Evolutionary conservation across 805 yeast species (phyloP).

Genomic region (Peterozyma toletana): DNA sequence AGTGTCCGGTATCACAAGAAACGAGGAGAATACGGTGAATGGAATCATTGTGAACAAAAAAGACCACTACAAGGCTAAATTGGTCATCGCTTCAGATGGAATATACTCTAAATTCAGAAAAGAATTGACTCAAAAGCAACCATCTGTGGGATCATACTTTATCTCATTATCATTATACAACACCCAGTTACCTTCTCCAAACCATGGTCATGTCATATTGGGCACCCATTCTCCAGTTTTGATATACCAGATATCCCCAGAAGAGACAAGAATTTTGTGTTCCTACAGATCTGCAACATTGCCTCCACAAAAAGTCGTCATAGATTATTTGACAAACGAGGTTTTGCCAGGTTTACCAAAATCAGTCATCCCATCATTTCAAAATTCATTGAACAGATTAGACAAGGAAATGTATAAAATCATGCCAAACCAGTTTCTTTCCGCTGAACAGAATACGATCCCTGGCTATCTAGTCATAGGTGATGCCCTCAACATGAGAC

Average conservation of each 20-base stretch:
- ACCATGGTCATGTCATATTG: conserved; percentile 85
- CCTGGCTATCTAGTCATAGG: conserved; percentile 82
- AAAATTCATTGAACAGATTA: conserved; percentile 40
- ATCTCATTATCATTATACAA: conserved; percentile 73
- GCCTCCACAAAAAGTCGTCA: conserved; percentile 55
- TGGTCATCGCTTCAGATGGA: conserved; percentile 86
- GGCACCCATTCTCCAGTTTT: conserved; percentile 83
- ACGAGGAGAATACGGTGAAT: conserved; percentile 44
- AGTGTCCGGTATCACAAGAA: conserved; percentile 59
- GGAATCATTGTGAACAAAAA: conserved; percentile 63
- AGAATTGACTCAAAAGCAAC: conserved; percentile 48
- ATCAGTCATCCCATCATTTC: conserved; percentile 58
- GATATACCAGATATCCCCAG: conserved; percentile 78
- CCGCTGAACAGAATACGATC: conserved; percentile 64
- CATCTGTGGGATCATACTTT: conserved; percentile 74
- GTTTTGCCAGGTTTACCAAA: conserved; percentile 70
- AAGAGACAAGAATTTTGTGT: conserved; percentile 83
- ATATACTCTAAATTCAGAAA: conserved; percentile 89
- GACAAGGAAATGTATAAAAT: conserved; percentile 50
- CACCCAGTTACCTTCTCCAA: conserved; percentile 66
- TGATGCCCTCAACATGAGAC: conserved; percentile 95
- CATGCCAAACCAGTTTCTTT: conserved; percentile 91
- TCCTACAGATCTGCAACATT: conserved; percentile 70
- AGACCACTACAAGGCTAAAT: conserved; percentile 44
- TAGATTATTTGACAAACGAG: conserved; percentile 47